phyloP scores from a whole-genome alignment of 2,329 filamentous ascomycete species.

The Neonectria magnoliae region DNA sequence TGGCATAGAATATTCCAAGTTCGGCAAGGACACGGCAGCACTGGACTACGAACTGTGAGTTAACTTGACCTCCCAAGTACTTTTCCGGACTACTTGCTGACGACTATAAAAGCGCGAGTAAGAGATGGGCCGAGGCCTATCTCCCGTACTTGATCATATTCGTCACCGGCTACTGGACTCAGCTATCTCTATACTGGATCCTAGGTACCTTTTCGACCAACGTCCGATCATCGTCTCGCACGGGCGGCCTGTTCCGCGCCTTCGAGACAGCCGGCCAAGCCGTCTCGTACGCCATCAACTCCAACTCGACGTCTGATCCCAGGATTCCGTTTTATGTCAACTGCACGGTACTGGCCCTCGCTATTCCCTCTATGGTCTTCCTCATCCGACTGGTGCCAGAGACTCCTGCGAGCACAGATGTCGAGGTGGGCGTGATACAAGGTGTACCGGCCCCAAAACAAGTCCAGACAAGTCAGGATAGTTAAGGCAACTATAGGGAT shows the following conservation, averaged over 20 bases:
- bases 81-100: no score
- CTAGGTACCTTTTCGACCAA: constrained; percentile 49
- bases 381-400: constrained; percentile 21
- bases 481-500: background rate
- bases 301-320: constrained; percentile 22
- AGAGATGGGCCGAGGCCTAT: constrained; percentile 20
- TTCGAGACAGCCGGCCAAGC: constrained; percentile 45
- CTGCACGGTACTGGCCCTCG: constrained; percentile 5
- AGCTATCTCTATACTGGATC: constrained; percentile 48
- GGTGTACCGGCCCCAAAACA: constrained; percentile 4
- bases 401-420: background rate
- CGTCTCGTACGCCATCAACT: constrained; percentile 45
- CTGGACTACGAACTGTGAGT: constrained; percentile 21
- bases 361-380: constrained; percentile 21
- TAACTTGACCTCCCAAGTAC: background rate
- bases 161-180: constrained; percentile 19
- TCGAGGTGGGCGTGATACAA: constrained; percentile 14
- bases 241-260: constrained; percentile 43
- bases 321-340: constrained; percentile 21
- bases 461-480: background rate
- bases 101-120: background rate
- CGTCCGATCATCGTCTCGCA: constrained; percentile 43
- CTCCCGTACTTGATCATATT: constrained; percentile 23
- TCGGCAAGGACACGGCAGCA: constrained; percentile 4
- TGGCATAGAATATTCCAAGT: constrained; percentile 19